Evolutionary conservation across 345 rosid species (phyloP).

Genomic region (Eucalyptus leucophloia): DNA sequence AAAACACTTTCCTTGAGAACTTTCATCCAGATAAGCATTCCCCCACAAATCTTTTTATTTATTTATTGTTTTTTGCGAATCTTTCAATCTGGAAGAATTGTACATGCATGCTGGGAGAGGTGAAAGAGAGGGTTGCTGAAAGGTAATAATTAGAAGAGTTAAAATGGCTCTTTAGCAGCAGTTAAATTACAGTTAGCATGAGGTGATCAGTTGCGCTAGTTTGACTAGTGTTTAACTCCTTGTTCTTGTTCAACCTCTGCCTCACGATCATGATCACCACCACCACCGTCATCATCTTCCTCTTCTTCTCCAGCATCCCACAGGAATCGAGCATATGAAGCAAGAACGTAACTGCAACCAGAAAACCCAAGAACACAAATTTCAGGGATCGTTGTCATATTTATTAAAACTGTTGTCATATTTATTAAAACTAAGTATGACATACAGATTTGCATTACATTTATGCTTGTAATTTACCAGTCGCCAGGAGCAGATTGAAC

Average conservation of each 20-base stretch:
- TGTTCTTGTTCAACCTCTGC: background rate
- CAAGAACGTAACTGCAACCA: conserved; percentile 29
- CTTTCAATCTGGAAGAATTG: background rate
- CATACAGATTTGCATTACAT: background rate
- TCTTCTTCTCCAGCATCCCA: conserved; percentile 28
- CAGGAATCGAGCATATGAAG: conserved; percentile 34
- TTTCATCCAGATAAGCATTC: background rate
- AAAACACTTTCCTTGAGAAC: background rate
- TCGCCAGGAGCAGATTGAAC: conserved; percentile 31
- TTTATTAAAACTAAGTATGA: background rate
- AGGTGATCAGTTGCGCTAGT: background rate
- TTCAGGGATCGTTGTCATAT: background rate
- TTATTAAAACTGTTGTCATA: background rate
- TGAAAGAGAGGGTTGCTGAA: background rate
- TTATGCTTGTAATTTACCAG: conserved; percentile 8
- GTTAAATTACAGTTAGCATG: background rate
- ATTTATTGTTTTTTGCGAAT: background rate
- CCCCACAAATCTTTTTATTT: background rate
- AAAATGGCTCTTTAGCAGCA: background rate
- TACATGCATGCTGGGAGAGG: background rate
- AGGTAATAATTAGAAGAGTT: background rate
- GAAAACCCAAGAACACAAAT: background rate
- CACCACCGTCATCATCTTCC: background rate
- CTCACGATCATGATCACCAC: background rate
- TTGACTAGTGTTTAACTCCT: background rate